Base-by-base conservation (phyloP, 108 stramenopile genomes). In the Stephanodiscus triporus region DNA sequence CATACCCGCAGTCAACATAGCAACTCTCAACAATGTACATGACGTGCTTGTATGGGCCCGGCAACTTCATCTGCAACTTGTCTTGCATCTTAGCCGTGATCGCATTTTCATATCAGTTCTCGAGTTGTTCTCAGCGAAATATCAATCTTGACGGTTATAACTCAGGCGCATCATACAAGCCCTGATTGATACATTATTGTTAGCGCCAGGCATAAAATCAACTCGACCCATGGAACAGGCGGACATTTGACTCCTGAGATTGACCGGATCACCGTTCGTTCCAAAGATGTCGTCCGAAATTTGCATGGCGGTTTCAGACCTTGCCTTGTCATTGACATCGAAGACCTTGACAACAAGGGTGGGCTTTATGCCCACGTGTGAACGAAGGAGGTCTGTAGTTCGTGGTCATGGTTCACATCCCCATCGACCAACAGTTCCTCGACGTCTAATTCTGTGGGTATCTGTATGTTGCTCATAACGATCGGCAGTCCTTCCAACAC, bases 271-370 rank as follows among this genome's bases (percentile, higher is more conserved):
- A 2, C 66, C 77, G 9, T 30, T 47, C 20, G 73, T 80, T 14
- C 78, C 78, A 43, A 77, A 76, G 8, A 81, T 60, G 19, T 77
- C 65, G 53, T 82, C 72, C 2, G 74, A 70, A n/a, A 80, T 80
- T 22, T 27, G 9, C 7, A 16, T 19, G 2, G 71, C 48, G 17
- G 62, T 30, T 58, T 80, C 74, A 14, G 30, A 17, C 4, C 19
- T 22, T 6, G 55, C 45, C 8, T 34, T 38, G 10, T 71, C 77
- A 14, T 70, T 48, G 26, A 9, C 17, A 27, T 75, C 79, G 27
- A 24, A 73, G 14, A 80, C 74, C 47, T 47, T 63, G 29, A 78
- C 60, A 6, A 71, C 60, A n/a, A 61, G 60, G 0, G 30, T 37
- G 0, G 1, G 37, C 36, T 61, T 61, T 4, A 17, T 4, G 29